Evolutionary conservation across 148 eudicot genomes (phyloP), one percentile per base, ranked within the genome.

Genomic region (Selenicereus undatus): DNA sequence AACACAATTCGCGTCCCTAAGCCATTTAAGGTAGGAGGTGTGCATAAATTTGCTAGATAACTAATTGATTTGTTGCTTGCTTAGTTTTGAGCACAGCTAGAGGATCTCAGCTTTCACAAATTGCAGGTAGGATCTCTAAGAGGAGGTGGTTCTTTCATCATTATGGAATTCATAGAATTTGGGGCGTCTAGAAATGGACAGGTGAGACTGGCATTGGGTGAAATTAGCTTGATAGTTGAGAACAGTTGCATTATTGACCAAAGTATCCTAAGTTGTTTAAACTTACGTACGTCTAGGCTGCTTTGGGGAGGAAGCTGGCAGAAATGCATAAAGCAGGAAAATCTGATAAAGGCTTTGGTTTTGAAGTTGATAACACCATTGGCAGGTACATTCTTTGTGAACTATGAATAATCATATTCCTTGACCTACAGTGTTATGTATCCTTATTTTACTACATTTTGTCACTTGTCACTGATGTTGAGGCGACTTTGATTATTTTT

Each of bases 281-380:
- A 32, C 2, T 32, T 75, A 42, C 42, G 68, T 43, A 56, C 80
- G 69, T 77, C 74, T 87, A 96, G 99, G 83, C 95, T 88, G 89
- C 83, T 83, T 84, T 96, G 87, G 98, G 99, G 77, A 92, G 89
- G 91, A 89, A 90, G 89, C 94, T 96, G 71, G 99, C 93, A 36
- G 94, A 94, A 86, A 96, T 96, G 99, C 97, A 96, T 84, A 96
- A 90, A 87, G 92, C 89, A 45, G 95, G 89, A 30, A 96, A 90
- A 87, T 92, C 97, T 22, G 89, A 80, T 48, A 96, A 92, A 52
- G 99, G 98, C 77, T 96, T 88, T 80, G 99, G 99, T 58, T 94
- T 96, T 81, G 90, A 92, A 72, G 95, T 94, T 78, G 92, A 91
- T 68, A 96, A 96, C 75, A 96, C 99, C 62, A 96, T 96, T 83